These are phyloP conservation scores for Coemansia sp. DNA, from an alignment of 192 early-diverging fungal genomes.

Conservation along the genomic window DNA sequence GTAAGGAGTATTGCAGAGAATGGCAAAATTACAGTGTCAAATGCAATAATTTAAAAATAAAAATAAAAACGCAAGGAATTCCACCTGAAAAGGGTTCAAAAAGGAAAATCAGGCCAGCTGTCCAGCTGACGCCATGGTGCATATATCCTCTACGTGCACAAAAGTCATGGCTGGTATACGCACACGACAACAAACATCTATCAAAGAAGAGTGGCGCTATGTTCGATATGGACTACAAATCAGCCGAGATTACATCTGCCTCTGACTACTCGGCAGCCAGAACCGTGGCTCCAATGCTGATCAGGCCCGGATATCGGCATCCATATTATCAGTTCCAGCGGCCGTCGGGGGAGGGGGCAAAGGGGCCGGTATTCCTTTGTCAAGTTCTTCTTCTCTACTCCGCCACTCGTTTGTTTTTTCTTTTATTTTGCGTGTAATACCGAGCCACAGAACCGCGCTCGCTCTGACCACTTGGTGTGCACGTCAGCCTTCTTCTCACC, in stretches of 20 bases:
- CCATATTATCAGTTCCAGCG: constrained; percentile 2
- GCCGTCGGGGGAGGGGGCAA: background rate
- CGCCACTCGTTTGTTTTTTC: background rate
- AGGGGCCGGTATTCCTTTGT: background rate
- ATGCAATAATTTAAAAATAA: background rate
- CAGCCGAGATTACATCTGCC: background rate
- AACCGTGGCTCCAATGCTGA: background rate
- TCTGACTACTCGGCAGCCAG: background rate
- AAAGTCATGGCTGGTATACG: background rate
- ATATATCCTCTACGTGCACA: background rate
- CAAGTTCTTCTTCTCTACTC: constrained; percentile 4
- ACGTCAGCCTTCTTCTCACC: background rate
- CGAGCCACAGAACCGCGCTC: background rate
- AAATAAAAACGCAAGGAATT: background rate
- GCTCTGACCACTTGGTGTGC: background rate
- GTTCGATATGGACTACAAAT: background rate
- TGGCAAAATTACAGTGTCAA: background rate
- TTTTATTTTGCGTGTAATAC: background rate
- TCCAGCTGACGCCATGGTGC: constrained; percentile 1
- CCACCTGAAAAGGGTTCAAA: background rate
- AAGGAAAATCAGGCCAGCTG: background rate
- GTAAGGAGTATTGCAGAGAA: background rate
- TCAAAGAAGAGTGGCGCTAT: background rate
- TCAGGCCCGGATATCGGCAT: constrained; percentile 1
- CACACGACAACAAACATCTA: background rate